Base-by-base conservation (phyloP, 2,329 filamentous ascomycete species). In the Fonsecaea monophora region DNA sequence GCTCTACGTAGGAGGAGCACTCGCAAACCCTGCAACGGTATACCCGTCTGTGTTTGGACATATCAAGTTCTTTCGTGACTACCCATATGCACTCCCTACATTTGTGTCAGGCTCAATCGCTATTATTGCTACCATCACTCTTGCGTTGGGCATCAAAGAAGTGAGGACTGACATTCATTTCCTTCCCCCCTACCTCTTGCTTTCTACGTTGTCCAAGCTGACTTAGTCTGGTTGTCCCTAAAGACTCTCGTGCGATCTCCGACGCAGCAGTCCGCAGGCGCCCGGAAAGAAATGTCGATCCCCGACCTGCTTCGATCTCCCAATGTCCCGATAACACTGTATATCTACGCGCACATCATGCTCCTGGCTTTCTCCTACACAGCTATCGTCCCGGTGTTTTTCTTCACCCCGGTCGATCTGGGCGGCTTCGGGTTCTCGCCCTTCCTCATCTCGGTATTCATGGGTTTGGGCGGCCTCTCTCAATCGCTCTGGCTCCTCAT, bases 401-500 rank as follows among this genome's bases (percentile, higher is more conserved):
- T 87, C 78, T 93, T 85, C 77, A 92, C 89, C 0, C 81, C 83
- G 2, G 72, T 90, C 5, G 5, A 74, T 0, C 82, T 89, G 0
- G 91, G 91, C 38, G 92, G 92, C 0, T 84, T 88, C 56, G 85
- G 83, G 2, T 89, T 93, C 75, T 78, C 82, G 0, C 81, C 89
- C 0, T 74, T 85, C 3, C 83, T 86, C 60, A 94, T 93, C 68
- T 89, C 89, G 1, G 72, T 87, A 2, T 86, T 89, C 78, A 85
- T 94, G 79, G 86, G 83, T 1, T 65, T 89, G 1, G 85, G 83
- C 25, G 92, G 92, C 12, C 78, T 85, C 15, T 83, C 86, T 3
- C 92, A 94, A 76, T 87, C 90, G 0, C 65, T 86, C 6, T 94
- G 91, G 90, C 84, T 92, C 1, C 81, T 94, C 0, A 69, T 92